These are phyloP conservation scores for Eucalyptus sp. DNA, from an alignment of 345 rosid genomes.

Conservation along the genomic window DNA sequence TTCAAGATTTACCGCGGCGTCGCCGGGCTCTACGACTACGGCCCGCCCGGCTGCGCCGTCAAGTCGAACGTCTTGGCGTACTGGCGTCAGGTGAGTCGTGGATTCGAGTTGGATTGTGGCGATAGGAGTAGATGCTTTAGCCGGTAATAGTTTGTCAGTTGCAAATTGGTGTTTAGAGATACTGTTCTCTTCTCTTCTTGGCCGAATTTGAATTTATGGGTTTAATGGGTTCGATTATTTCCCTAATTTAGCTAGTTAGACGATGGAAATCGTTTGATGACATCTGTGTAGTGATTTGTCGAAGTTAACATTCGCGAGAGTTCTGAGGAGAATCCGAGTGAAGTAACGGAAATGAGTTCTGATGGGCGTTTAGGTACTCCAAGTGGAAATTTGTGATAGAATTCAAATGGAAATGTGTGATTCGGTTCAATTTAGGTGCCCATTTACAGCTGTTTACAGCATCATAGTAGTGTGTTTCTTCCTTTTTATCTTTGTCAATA, in stretches of 20 bases:
- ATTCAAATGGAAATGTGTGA: not conserved
- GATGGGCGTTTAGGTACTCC: not conserved
- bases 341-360: not conserved
- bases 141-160: not conserved
- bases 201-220: not conserved
- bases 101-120: not conserved
- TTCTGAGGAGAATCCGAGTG: not conserved
- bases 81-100: constrained; percentile 76
- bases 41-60: constrained; percentile 88
- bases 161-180: not conserved
- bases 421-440: not conserved
- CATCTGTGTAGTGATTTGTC: not conserved
- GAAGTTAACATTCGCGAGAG: not conserved
- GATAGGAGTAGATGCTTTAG: not conserved
- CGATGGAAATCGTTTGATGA: not conserved
- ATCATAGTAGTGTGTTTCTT: not conserved
- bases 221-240: not conserved
- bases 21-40: constrained; percentile 88
- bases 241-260: not conserved
- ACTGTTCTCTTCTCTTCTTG: not conserved
- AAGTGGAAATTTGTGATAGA: not conserved
- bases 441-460: not conserved
- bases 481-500: not conserved
- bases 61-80: constrained; percentile 76
- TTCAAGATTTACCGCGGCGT: constrained; percentile 90